These are phyloP conservation scores for Halenospora varia DNA, from an alignment of 495 filamentous ascomycete genomes.

Conservation along the genomic window DNA sequence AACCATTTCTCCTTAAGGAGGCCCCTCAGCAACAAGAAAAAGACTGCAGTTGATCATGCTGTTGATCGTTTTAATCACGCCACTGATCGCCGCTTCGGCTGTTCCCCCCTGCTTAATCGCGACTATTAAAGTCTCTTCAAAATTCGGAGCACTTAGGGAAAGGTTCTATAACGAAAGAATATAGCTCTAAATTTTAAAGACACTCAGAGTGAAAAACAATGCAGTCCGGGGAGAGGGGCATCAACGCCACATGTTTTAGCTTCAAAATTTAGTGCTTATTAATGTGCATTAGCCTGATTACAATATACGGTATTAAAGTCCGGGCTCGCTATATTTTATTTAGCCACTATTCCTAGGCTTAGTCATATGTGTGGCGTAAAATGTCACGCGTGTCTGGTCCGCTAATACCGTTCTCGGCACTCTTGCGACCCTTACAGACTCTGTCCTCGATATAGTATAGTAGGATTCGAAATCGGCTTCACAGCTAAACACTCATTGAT, in stretches of 20 bases:
- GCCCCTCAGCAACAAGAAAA: constrained; percentile 7
- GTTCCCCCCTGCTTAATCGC: constrained; percentile 5
- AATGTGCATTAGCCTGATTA: constrained; percentile 7
- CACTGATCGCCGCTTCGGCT: constrained; percentile 6
- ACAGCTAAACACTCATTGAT: too few species aligned
- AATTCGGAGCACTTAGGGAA: constrained; percentile 4
- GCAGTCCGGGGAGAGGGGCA: constrained; percentile 4
- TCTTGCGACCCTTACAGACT: too few species aligned
- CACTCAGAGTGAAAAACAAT: constrained; percentile 1
- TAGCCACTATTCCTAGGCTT: constrained; percentile 6
- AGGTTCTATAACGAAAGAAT: too few species aligned
- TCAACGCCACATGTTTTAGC: constrained; percentile 2
- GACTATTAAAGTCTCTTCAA: constrained; percentile 12
- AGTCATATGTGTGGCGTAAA: too few species aligned
- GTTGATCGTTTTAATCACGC: too few species aligned
- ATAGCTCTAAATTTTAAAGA: too few species aligned
- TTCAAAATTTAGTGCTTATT: too few species aligned
- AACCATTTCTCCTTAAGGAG: constrained; percentile 7
- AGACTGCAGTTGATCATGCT: too few species aligned
- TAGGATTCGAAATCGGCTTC: too few species aligned
- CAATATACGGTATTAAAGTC: constrained; percentile 7
- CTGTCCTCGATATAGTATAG: too few species aligned
- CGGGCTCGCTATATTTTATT: constrained; percentile 10
- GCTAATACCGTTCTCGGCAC: too few species aligned
- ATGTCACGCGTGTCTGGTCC: too few species aligned